Evolutionary conservation across 768 basidiomycete species (phyloP), one percentile per base, ranked within the genome.

Genomic region (Pholiota conissans): DNA sequence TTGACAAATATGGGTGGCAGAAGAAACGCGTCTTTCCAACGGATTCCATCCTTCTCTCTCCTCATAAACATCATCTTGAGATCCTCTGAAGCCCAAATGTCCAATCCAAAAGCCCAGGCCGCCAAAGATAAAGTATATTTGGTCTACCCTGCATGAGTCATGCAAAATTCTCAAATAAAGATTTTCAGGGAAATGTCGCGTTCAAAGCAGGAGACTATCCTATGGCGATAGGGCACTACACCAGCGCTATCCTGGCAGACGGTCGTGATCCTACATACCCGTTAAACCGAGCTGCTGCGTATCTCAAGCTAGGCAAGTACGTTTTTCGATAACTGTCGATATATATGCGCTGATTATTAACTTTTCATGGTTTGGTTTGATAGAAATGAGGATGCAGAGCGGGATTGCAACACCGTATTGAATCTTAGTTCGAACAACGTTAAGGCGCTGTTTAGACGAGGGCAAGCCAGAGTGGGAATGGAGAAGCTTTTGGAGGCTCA

Each of bases 271-370:
- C 83, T n/a, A 89, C 91, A 0, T 90, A 87, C 61, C 86, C 89
- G 30, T 78, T 95, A 30, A 98, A 98, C 68, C 85, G 95, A 42
- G 91, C 93, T 3, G 90, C 92, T 32, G 92, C 93, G 26, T 95
- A 95, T 76, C 81, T 98, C 59, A 95, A 94, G 80, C 83, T 96
- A 76, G 87, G 86, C 83, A 97, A 96, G 94, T 94, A 79, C 77
- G 93, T 87, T 72, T 64, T 57, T 52, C 53, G 40, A 28, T 53
- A 40, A 32, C 24, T 34, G 42, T 22, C 24, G 18, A 13, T 1
- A 24, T 2, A 45, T 45, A 9, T 45, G 18, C 1, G 11, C 42
- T 11, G 4, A 10, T 2, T 24, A 3, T 8, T 45, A 13, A 45
- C 42, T 18, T 18, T n/a, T 39, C 8, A 40, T 47, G 48, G 26